Base-by-base conservation (phyloP, 2,329 filamentous ascomycete species). In the Elsinoe batatas region DNA sequence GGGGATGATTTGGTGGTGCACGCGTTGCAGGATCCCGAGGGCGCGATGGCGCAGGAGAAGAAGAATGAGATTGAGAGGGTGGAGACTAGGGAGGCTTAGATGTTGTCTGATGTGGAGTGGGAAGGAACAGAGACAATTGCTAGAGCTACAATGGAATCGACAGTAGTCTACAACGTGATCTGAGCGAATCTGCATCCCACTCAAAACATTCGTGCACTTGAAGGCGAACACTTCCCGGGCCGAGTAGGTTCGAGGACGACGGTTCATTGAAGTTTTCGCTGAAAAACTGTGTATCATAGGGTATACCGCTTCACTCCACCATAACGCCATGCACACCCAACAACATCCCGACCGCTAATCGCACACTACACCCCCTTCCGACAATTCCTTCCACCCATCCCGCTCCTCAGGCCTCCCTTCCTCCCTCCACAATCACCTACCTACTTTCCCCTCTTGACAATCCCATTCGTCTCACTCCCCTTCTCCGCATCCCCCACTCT, bases 401-500 rank as follows among this genome's bases (percentile, higher is more conserved):
- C 38, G 8, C 38, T 5, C 38, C 38, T 42, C 38, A 15, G 18
- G 15, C 38, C 15, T 42, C 38, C 38, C 38, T 7, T 44, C 40
- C 40, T 17, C 40, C 17, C 18, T 22, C n/a, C 40, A 8, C 40
- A 20, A 44, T 13, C n/a, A 20, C 11, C 18, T 22, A 10, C 7
- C 38, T 50, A 51, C 35, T 51, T 51, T 33, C 47, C 47, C 32
- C 47, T 22, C 40, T 44, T 44, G 12, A 66, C 65, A 38, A 67
- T 58, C 32, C 65, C 66, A 61, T 67, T 67, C 17, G 58, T 66
- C 18, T 47, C 60, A 18, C 61, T 53, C 8, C 67, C 67, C 22
- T 65, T 22, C 60, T 66, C 67, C 57, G 20, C n/a, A 51, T 69
- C 59, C 62, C 77, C 71, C 59, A 80, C 78, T 38, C 83, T 75